Base-by-base conservation (phyloP, 441 rosid species). In the Mallotus japonicus region DNA sequence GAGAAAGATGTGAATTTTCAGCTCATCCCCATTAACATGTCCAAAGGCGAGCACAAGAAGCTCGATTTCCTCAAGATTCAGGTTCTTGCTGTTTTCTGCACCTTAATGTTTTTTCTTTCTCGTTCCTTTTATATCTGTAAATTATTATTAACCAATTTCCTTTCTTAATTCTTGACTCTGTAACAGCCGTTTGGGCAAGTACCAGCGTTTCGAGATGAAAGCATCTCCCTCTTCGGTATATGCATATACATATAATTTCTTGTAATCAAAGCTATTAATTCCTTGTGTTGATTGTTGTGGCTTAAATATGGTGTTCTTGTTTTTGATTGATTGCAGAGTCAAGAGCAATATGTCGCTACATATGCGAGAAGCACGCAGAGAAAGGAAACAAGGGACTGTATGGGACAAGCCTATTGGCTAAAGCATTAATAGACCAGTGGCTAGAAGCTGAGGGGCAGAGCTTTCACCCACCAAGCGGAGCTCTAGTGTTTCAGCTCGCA, bases 341-440 rank as follows among this genome's bases (percentile, higher is more conserved):
- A 4, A 84, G 96, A 70, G 79, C 91, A 8, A 88, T 88, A 44
- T 87, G 91, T 69, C 82, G 91, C 49, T 90, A 86, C 77, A 6
- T 87, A 17, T 88, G 91, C 61, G 90, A 85, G 46, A 87, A 88
- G 78, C 53, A 88, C 42, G 37, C 75, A 15, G 87, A 80, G 10
- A 87, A 69, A 65, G 96, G 93, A 44, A 83, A 84, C 85, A 86
- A 73, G 56, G 81, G 73, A 44, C 42, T 90, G 49, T 90, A 78
- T 67, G 87, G 89, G 9, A 79, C 85, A 50, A 84, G 85, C 82
- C 89, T 88, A 6, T 71, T 85, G 54, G 83, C 75, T 34, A 87
- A 86, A 76, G 93, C 96, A 32, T 87, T 90, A 19, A 83, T 90
- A 57, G 96, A 90, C 61, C 93, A 87, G 20, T 90, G 96, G 96